Percentiles rank a stretch among this genome's conserved stretches.
Evolutionary conservation across 1,139 yeast species (phyloP).

Genomic region (Kodamaea anthophila): DNA sequence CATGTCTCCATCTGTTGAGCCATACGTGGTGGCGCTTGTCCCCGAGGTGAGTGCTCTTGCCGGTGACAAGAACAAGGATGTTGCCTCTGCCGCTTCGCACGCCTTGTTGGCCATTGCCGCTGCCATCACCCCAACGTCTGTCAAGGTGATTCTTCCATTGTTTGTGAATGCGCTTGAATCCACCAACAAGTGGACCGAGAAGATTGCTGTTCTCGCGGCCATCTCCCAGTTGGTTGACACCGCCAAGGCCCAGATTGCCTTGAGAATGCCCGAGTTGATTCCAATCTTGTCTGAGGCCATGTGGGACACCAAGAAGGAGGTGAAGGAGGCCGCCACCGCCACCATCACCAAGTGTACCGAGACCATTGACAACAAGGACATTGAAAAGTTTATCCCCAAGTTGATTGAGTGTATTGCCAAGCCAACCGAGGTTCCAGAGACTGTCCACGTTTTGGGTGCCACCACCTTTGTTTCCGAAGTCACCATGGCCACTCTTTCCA

Average conservation of each 20-base stretch:
- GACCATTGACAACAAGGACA: constrained; percentile 99
- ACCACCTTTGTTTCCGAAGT: constrained; percentile 99
- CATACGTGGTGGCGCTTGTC: constrained; percentile 76
- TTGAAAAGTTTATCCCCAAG: constrained; percentile 96
- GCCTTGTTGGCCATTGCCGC: constrained; percentile 74
- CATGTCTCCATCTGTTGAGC: constrained; percentile 90
- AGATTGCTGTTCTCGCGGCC: constrained; percentile 83
- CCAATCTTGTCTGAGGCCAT: constrained; percentile 97
- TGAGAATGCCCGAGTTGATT: constrained; percentile 98
- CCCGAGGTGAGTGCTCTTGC: constrained; percentile 66
- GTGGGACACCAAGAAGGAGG: constrained; percentile 99
- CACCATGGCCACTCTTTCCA: constrained; percentile 97
- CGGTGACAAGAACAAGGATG: constrained; percentile 81
- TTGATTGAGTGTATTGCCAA: constrained; percentile 94
- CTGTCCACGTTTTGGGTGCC: constrained; percentile 98
- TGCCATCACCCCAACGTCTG: constrained; percentile 87
- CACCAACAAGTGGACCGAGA: constrained; percentile 97
- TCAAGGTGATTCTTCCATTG: constrained; percentile 84
- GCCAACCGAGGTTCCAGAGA: constrained; percentile 97
- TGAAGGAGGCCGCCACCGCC: constrained; percentile 91
- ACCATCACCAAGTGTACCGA: constrained; percentile 96
- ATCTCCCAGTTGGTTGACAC: constrained; percentile 84
- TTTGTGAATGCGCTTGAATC: constrained; percentile 60
- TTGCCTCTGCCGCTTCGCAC: constrained; percentile 61
- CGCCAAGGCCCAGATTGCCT: constrained; percentile 93